A percentile compares a stretch with the other conserved stretches of the same genome.
These are phyloP conservation scores for Wickerhamiella domercqiae DNA, from an alignment of 805 yeast genomes.

Conservation along the genomic window DNA sequence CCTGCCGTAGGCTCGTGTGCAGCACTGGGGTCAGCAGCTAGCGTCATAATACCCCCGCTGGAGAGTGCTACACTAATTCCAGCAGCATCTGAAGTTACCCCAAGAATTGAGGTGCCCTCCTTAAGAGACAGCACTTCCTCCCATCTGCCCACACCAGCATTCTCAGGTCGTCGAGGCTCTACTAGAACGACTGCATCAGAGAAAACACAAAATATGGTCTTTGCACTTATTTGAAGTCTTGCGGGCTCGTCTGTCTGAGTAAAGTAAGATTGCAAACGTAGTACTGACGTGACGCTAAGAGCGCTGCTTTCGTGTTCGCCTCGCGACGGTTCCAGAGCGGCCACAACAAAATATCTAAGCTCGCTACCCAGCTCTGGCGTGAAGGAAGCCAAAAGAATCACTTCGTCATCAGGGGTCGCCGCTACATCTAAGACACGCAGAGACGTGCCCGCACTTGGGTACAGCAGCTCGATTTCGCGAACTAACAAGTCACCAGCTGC, in stretches of 20 bases:
- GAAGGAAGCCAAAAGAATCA: constrained; percentile 37
- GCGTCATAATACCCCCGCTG: constrained; percentile 12
- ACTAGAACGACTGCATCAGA: constrained; percentile 49
- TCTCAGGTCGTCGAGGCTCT: constrained; percentile 28
- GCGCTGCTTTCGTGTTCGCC: not conserved
- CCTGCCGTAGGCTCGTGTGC: constrained; percentile 9
- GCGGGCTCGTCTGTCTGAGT: constrained; percentile 14
- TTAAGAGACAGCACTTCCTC: constrained; percentile 61
- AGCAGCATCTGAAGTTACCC: constrained; percentile 36
- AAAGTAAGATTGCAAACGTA: constrained; percentile 39
- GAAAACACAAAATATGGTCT: constrained; percentile 28
- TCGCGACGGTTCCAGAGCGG: constrained; percentile 27
- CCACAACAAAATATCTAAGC: constrained; percentile 41
- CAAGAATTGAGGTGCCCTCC: constrained; percentile 37
- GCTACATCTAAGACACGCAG: constrained; percentile 49
- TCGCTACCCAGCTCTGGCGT: constrained; percentile 23
- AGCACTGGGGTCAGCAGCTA: constrained; percentile 23
- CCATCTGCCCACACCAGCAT: constrained; percentile 37
- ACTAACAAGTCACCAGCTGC: constrained; percentile 26
- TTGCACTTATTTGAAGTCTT: constrained; percentile 24
- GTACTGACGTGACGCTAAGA: constrained; percentile 45
- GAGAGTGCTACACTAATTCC: constrained; percentile 41
- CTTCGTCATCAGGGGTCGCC: constrained; percentile 28
- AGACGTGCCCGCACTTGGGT: constrained; percentile 37
- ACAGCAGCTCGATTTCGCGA: constrained; percentile 30